Evolutionary conservation across 495 filamentous ascomycete species (phyloP), one percentile per base, ranked within the genome.

Genomic region (Neurospora sp.): DNA sequence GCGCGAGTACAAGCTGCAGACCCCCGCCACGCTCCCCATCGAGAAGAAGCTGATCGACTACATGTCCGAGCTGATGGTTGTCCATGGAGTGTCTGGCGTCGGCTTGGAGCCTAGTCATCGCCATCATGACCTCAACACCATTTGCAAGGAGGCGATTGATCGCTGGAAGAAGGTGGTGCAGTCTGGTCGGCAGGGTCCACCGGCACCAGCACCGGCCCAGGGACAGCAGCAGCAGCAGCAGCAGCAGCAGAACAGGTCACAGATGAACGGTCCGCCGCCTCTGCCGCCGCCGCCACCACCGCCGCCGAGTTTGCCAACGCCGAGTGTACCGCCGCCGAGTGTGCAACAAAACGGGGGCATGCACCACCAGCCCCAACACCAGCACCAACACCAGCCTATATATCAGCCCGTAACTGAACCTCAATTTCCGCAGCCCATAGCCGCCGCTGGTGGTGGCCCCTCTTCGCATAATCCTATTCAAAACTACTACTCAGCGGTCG

Each of bases 1-100:
- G 9, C 85, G 89, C 7, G 92, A 94, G 76, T 92, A 92, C 77
- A 87, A 87, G 31, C 83, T 91, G n/a, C 83, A 87, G 40, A 87
- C 89, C 1, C 89, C 92, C 0, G 83, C 88, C 39, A 91, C 86
- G 1, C 80, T 94, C 5, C 89, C 88, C 4, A 74, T 96, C 18
- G 81, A 82, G 41, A 75, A 83, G 72, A 82, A 84, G 5, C 62
- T 85, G 9, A 71, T 86, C 38, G 74, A 77, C 6, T 80, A 80
- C 54, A 41, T 85, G 44, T 74, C 78, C 16, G 81, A 85, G 69
- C 23, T 84, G 5, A 77, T 75, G 5, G 39, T 79, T 8, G 66
- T 31, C 1, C 75, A 77, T 16, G 75, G 75, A 35, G 71, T 72
- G 4, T 31, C 71, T 5, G 74, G 75, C 20, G 77, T 86, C 5